Conservation (phyloP, 2,329 filamentous ascomycete species). For the Hypoxylon sp. region DNA sequence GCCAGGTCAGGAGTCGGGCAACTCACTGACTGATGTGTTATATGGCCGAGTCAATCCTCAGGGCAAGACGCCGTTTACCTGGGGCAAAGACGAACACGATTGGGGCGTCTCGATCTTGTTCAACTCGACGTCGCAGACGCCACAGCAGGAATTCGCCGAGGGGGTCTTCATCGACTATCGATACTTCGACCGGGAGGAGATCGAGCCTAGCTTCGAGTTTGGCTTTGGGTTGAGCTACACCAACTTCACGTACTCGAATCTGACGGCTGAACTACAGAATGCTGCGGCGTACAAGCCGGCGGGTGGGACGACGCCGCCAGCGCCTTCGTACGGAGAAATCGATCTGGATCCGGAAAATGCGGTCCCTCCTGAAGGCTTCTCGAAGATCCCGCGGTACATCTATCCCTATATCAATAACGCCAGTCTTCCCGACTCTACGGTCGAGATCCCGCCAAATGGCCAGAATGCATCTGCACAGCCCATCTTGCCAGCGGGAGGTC, state of each 20-base stretch:
- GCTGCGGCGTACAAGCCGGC: slow-evolving; percentile 64
- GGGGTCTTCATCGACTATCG: slow-evolving; percentile 85
- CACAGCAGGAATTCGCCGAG: slow-evolving; percentile 78
- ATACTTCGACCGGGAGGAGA: slow-evolving; percentile 71
- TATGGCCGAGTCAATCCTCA: slow-evolving; percentile 81
- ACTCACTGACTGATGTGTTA: slow-evolving; percentile 78
- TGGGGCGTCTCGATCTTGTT: slow-evolving; percentile 73
- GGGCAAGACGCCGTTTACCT: slow-evolving; percentile 80
- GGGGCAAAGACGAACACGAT: slow-evolving; percentile 70
- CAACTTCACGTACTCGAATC: slow-evolving; percentile 75
- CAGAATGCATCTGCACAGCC: slow-evolving; percentile 66
- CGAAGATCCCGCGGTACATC: slow-evolving; percentile 63
- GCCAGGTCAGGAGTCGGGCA: slow-evolving; percentile 83
- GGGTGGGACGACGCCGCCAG: slow-evolving; percentile 66
- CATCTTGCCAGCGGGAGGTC: slow-evolving; percentile 56
- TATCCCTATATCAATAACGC: slow-evolving; percentile 76
- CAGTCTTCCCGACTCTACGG: slow-evolving; percentile 53
- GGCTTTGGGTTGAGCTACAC: slow-evolving; percentile 85
- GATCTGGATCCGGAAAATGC: slow-evolving; percentile 35
- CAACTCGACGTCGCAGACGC: slow-evolving; percentile 69
- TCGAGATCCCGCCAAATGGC: slow-evolving; percentile 65
- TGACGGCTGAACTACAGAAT: slow-evolving; percentile 60
- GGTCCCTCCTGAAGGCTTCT: slow-evolving; percentile 60
- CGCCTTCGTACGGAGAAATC: slow-evolving; percentile 69
- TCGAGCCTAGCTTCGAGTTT: slow-evolving; percentile 79